Percentiles rank a stretch among this genome's conserved stretches.
Evolutionary conservation across 495 filamentous ascomycete genomes (phyloP).

Genomic region (Jackrogersella multiformis): DNA sequence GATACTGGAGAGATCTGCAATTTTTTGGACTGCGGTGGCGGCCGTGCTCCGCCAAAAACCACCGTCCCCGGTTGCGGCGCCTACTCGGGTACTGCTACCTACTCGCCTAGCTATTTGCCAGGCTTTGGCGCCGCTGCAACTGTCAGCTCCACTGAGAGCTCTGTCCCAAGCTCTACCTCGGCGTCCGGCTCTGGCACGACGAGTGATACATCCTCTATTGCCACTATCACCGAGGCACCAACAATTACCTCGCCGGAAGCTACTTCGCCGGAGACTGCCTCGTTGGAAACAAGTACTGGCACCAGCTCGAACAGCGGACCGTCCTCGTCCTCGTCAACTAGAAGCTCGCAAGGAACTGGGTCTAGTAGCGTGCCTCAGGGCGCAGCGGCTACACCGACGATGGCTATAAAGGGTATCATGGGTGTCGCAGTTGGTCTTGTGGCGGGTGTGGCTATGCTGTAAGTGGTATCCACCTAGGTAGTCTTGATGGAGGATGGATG

Average conservation of each 20-base stretch:
- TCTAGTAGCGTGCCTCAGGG: constrained; percentile 26
- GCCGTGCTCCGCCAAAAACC: constrained; percentile 67
- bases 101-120: constrained; percentile 59
- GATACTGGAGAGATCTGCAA: constrained; percentile 68
- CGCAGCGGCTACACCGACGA: constrained; percentile 36
- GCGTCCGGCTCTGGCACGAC: not conserved
- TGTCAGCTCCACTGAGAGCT: constrained; percentile 22
- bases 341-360: constrained; percentile 15
- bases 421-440: constrained; percentile 37
- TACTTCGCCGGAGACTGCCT: not conserved
- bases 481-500: not conserved
- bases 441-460: constrained; percentile 38
- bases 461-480: too few species aligned
- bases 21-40: constrained; percentile 71
- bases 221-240: constrained; percentile 25
- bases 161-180: not conserved
- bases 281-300: not conserved
- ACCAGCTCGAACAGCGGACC: constrained; percentile 5
- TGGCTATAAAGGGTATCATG: constrained; percentile 33
- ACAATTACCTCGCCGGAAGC: constrained; percentile 7
- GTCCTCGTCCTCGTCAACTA: constrained; percentile 21
- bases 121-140: constrained; percentile 45
- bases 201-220: not conserved
- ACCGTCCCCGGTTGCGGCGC: constrained; percentile 65
- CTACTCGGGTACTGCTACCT: constrained; percentile 66